These are phyloP conservation scores for Parathielavia hyrcaniae DNA, from an alignment of 495 filamentous ascomycete genomes.

Conservation along the genomic window DNA sequence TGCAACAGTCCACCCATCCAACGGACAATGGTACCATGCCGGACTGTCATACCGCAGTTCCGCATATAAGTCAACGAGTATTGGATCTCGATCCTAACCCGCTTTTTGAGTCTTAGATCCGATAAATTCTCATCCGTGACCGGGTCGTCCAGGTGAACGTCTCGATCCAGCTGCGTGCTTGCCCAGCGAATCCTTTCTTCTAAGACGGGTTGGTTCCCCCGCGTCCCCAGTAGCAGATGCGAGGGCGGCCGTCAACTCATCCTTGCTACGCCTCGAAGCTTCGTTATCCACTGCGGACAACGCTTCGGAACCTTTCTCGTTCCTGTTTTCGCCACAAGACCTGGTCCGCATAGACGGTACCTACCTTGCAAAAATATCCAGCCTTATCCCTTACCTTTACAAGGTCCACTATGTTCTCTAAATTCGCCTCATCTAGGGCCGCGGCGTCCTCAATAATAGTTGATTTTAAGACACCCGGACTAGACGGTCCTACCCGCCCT, in stretches of 20 bases:
- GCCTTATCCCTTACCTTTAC: background rate
- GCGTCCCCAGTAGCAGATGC: too few species aligned
- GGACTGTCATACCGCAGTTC: too few species aligned
- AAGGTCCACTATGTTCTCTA: background rate
- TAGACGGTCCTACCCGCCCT: background rate
- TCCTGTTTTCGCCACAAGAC: background rate
- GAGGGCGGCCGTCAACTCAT: too few species aligned
- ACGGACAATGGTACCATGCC: too few species aligned
- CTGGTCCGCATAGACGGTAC: background rate
- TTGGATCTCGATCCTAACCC: background rate
- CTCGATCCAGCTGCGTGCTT: too few species aligned
- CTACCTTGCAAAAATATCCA: background rate
- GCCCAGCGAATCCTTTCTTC: too few species aligned
- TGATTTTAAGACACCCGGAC: too few species aligned
- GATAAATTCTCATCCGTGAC: background rate
- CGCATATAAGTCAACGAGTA: background rate
- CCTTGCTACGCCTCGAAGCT: background rate
- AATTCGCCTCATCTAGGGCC: background rate
- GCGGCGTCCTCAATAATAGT: background rate
- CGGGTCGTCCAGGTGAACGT: background rate
- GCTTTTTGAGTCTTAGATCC: background rate
- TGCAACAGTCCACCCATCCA: too few species aligned
- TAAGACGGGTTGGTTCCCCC: too few species aligned
- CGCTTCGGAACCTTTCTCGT: background rate
- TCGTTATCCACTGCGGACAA: background rate